These are phyloP conservation scores for Boletus barrowsii DNA, from an alignment of 768 basidiomycete species.

Conservation along the genomic window DNA sequence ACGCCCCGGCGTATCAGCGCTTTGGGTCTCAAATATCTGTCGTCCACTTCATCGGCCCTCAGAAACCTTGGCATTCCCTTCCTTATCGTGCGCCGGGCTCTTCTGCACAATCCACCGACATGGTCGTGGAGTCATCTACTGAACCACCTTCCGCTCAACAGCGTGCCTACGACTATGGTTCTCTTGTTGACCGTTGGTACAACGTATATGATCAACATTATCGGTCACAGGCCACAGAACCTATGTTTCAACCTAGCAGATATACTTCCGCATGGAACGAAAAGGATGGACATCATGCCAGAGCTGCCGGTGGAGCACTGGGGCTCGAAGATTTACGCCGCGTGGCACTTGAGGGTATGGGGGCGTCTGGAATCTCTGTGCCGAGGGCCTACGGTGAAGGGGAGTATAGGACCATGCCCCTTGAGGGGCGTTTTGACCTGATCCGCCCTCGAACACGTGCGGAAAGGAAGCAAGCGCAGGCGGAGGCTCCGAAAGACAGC, in stretches of 20 bases:
- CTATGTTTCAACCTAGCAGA: slow-evolving; percentile 49
- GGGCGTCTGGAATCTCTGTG: slow-evolving; percentile 6
- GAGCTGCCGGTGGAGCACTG: slow-evolving; percentile 25
- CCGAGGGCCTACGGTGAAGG: slow-evolving; percentile 47
- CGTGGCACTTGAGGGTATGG: slow-evolving; percentile 31
- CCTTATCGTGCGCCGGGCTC: slow-evolving; percentile 63
- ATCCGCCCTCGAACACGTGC: slow-evolving; percentile 48
- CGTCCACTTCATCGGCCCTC: slow-evolving; percentile 92
- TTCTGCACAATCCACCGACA: slow-evolving; percentile 30
- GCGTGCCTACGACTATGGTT: slow-evolving; percentile 69
- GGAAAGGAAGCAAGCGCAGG: slow-evolving; percentile 13
- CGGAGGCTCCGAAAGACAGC: background rate
- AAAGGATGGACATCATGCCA: background rate
- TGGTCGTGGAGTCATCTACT: slow-evolving; percentile 25
- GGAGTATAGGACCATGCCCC: slow-evolving; percentile 75
- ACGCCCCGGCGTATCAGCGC: slow-evolving; percentile 94
- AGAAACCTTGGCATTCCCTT: slow-evolving; percentile 91
- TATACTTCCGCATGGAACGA: slow-evolving; percentile 80
- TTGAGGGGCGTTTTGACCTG: slow-evolving; percentile 86
- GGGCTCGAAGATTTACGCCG: slow-evolving; percentile 42
- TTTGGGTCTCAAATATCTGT: slow-evolving; percentile 84
- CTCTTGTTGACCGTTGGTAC: slow-evolving; percentile 90
- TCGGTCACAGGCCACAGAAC: slow-evolving; percentile 51
- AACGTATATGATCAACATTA: slow-evolving; percentile 86
- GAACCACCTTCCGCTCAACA: slow-evolving; percentile 22